Evolutionary conservation across 768 basidiomycete genomes (phyloP), one percentile per base, ranked within the genome.

Genomic region (Mrakia hoshinonis): DNA sequence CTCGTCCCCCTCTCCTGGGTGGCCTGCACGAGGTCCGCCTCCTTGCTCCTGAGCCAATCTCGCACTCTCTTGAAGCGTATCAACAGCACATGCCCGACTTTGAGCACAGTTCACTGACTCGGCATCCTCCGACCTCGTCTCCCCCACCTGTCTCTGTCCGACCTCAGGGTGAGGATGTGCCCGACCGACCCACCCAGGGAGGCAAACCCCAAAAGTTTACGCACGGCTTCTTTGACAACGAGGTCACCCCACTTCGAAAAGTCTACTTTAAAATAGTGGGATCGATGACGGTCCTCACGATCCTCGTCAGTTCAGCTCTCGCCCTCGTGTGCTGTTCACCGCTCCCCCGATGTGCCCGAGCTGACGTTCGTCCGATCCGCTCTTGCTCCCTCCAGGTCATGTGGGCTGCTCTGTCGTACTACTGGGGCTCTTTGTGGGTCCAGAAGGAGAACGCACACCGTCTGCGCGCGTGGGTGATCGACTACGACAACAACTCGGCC

Each of bases 391-490:
- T 43, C 43, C 43, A 43, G 43, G 43, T 43, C 15, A 43, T 43
- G 43, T 43, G 43, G 43, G 62, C 62, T 31, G 62, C 48, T 24
- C 10, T 4, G 24, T 26, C 24, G 7, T 13, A 31, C 18, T 82
- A 78, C 74, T 82, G 81, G 75, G 79, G 76, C 24, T 77, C 73
- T 60, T 73, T 74, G 73, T 76, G 70, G 78, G 74, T 75, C 62
- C 68, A 76, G 12, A 76, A 76, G n/a, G 58, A 72, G 12, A 77
- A 78, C 55, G 77, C 79, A n/a, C 74, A 79, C 47, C 79, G 80
- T 58, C 78, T 83, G 5, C 78, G 75, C 3, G 80, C 82, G n/a
- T 78, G 79, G 73, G 78, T 82, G 72, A 78, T 84, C 69, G 79
- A 83, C 75, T 77, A 80, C 49, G 83, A 84, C 74, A 77, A 75